Evolutionary conservation across 495 filamentous ascomycete genomes (phyloP), one percentile per base, ranked within the genome.

Genomic region (Penicillium riverlandense): DNA sequence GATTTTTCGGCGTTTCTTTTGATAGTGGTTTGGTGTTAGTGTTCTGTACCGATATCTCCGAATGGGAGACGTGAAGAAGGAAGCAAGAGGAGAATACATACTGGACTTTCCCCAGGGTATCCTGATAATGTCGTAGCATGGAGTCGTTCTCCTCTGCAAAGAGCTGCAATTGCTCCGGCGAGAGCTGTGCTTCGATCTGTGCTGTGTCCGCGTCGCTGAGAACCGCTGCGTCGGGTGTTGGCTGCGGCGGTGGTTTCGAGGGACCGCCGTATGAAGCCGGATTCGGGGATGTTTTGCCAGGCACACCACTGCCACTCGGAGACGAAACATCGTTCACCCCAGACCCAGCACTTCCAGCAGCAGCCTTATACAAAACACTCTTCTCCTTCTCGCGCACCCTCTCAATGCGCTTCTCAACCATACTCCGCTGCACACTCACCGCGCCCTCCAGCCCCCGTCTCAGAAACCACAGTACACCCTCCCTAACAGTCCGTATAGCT

Each of bases 61-160:
- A 6, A 22, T 22, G 22, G 4, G 4, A 4, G 22, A 6, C 6
- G 22, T 22, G 22, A 4, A 4, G 22, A 6, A 22, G 32, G 45
- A 39, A 38, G 15, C 34, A 34, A 38, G 3, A n/a, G 14, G 33
- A 10, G 28, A 39, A 45, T 28, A 76, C 83, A 47, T 74, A 92
- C 88, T 83, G 86, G 47, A 97, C 88, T 76, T 96, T 91, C 57
- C 91, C 84, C 58, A 96, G 69, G 0, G 85, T 88, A 63, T 85
- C 86, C 62, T 96, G 86, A 61, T 91, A 95, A 63, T 95, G 86
- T 63, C 81, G 84, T 40, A 97, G 66, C 85, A 98, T 88, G 43
- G 85, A 77, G 57, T 88, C 82, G 61, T 99, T 97, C 62, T 96
- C 90, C 63, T 86, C 79, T 33, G 88, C 90, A 66, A 99, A 96